Percentiles rank a stretch among this genome's conserved stretches.
Conservation (phyloP, 2,329 filamentous ascomycete genomes). For the Pseudogymnoascus sp. region DNA sequence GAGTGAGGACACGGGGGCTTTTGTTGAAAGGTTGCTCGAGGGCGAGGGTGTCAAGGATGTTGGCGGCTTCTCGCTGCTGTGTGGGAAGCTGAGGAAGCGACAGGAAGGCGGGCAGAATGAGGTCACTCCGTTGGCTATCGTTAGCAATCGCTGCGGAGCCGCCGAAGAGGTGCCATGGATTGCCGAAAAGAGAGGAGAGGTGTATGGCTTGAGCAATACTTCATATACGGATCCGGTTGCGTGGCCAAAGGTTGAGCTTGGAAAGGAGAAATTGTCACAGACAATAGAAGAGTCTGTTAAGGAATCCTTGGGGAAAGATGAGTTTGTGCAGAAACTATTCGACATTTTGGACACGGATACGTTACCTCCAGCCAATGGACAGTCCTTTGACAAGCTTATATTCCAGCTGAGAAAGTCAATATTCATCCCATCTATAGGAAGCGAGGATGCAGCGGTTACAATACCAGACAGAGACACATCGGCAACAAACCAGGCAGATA, state of each 20-base stretch:
- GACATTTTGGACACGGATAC: constrained; percentile 50
- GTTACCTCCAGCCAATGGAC: constrained; percentile 35
- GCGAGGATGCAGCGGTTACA: constrained; percentile 29
- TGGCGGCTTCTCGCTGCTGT: constrained; percentile 61
- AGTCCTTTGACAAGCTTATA: constrained; percentile 47
- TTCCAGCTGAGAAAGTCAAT: constrained; percentile 51
- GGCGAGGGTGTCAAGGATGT: constrained; percentile 50
- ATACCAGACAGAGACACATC: constrained; percentile 28
- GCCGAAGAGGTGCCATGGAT: constrained; percentile 52
- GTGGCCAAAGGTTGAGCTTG: constrained; percentile 56
- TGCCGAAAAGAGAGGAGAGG: constrained; percentile 42
- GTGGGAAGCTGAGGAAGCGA: constrained; percentile 46
- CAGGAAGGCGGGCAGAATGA: constrained; percentile 14
- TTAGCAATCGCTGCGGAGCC: constrained; percentile 53
- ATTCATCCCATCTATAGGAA: constrained; percentile 53
- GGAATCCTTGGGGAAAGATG: constrained; percentile 35
- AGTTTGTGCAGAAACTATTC: constrained; percentile 46
- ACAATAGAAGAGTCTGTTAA: constrained; percentile 38
- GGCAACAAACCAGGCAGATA: constrained; percentile 28
- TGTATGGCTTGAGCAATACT: constrained; percentile 57
- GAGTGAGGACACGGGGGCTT: constrained; percentile 41
- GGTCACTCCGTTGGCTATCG: constrained; percentile 49
- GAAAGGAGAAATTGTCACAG: constrained; percentile 33
- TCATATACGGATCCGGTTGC: constrained; percentile 44
- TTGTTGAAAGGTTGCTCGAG: constrained; percentile 46